Percentiles rank a stretch among this genome's conserved stretches.
Evolutionary conservation across 371 early-diverging fungal genomes (phyloP).

Genomic region (Choanephora cucurbitarum): DNA sequence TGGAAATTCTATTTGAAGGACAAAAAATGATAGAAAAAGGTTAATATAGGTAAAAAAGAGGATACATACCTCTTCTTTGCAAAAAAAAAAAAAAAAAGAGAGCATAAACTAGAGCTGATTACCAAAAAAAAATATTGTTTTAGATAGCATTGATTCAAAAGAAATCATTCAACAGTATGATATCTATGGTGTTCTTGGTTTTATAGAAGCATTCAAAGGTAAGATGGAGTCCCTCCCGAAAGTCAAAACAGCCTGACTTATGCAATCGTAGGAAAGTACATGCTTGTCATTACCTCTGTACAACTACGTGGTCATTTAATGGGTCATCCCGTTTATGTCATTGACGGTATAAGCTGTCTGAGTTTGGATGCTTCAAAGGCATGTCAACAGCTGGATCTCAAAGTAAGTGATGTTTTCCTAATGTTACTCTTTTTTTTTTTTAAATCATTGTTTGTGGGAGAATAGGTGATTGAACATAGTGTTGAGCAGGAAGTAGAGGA

Average conservation of each 20-base stretch:
- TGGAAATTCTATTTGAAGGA: conserved; percentile 35
- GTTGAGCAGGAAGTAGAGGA: conserved; percentile 15
- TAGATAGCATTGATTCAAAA: conserved; percentile 24
- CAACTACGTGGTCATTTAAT: conserved; percentile 48
- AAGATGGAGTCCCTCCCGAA: conserved; percentile 1
- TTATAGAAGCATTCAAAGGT: conserved; percentile 43
- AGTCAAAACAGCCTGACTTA: neutral
- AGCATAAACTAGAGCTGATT: too few species aligned
- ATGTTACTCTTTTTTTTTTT: neutral
- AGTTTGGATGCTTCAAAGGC: conserved; percentile 37
- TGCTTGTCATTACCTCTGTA: conserved; percentile 48
- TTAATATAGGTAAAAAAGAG: too few species aligned
- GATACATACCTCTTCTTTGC: neutral
- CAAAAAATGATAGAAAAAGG: conserved; percentile 29
- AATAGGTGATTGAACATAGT: neutral
- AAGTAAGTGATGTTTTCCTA: conserved; percentile 5
- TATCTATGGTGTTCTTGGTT: conserved; percentile 42
- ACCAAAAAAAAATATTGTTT: neutral
- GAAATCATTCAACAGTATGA: conserved; percentile 28
- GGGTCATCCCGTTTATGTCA: conserved; percentile 45
- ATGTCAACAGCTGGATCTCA: conserved; percentile 25
- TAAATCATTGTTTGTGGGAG: too few species aligned
- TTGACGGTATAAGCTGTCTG: conserved; percentile 50
- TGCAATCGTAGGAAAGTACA: conserved; percentile 32
- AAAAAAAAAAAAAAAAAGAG: too few species aligned